Conservation (phyloP, 2,329 filamentous ascomycete species). For the Colletotrichum tabaci region DNA sequence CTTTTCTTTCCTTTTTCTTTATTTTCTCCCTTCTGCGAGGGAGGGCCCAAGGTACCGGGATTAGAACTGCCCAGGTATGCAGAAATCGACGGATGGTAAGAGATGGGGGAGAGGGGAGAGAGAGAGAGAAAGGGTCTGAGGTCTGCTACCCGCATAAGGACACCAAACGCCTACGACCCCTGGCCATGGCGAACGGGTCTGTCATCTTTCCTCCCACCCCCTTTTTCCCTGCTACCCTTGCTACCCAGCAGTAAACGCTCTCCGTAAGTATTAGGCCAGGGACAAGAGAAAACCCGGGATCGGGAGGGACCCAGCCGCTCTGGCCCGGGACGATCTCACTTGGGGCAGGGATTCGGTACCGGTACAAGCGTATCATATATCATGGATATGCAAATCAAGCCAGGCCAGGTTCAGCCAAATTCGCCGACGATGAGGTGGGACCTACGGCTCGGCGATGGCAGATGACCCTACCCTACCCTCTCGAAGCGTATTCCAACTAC, state of each 20-base stretch:
- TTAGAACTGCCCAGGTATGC: background rate
- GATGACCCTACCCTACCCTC: background rate
- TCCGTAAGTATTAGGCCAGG: background rate
- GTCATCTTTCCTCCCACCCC: background rate
- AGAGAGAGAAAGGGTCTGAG: background rate
- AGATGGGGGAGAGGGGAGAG: too few species aligned
- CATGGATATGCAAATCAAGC: background rate
- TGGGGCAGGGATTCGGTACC: background rate
- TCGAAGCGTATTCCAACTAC: constrained; percentile 8
- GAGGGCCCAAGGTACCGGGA: background rate
- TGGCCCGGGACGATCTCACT: constrained; percentile 9
- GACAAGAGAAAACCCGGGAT: background rate
- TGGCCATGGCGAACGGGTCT: background rate
- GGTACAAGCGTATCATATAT: background rate
- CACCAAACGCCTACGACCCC: constrained; percentile 25
- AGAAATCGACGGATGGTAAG: background rate
- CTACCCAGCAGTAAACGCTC: constrained; percentile 32
- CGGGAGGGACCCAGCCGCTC: background rate
- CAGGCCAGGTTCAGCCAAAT: constrained; percentile 3
- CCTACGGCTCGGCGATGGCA: background rate
- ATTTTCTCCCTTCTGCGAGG: background rate
- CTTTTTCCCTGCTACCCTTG: background rate
- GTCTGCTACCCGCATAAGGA: background rate
- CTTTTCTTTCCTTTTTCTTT: background rate
- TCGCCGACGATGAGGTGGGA: constrained; percentile 4